Conservation (phyloP, 2,329 filamentous ascomycete genomes). For the Ophiosphaerella korrae region DNA sequence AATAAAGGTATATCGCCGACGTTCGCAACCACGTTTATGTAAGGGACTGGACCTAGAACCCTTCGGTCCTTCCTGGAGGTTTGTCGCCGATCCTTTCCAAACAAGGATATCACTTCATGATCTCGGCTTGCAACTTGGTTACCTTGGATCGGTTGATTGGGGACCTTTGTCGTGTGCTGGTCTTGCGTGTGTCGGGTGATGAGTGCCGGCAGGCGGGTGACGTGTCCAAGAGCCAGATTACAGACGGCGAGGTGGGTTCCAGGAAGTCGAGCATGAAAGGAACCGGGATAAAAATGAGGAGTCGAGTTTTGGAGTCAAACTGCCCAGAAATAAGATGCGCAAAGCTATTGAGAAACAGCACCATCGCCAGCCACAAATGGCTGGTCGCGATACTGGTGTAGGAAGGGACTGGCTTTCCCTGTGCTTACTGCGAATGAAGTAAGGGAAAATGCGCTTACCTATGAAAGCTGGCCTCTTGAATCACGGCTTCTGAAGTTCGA, state of each 20-base stretch:
- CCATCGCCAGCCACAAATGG: too few relatives aligned
- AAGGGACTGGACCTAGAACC: conserved; percentile 1
- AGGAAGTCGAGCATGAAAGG: too few relatives aligned
- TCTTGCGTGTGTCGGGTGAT: not conserved
- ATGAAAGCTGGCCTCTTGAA: conserved; percentile 33
- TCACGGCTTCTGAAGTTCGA: conserved; percentile 40
- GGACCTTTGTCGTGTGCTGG: not conserved
- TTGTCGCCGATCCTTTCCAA: conserved; percentile 25
- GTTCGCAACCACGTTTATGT: not conserved
- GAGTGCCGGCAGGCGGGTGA: not conserved
- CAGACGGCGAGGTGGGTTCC: too few relatives aligned
- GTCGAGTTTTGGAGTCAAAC: too few relatives aligned
- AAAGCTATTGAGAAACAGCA: too few relatives aligned
- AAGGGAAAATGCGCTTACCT: conserved; percentile 29
- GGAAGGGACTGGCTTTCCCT: too few relatives aligned
- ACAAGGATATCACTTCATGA: conserved; percentile 21
- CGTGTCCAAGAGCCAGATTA: too few relatives aligned
- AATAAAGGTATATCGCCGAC: not conserved
- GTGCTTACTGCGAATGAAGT: not conserved
- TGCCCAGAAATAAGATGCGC: too few relatives aligned
- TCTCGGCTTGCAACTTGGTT: conserved; percentile 24
- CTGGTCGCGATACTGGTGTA: too few relatives aligned
- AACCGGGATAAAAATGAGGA: too few relatives aligned
- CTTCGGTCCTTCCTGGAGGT: not conserved
- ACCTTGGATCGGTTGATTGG: conserved; percentile 10